A percentile compares a stretch with the other conserved stretches of the same genome.
These are phyloP conservation scores for Lachnellula hyalina DNA, from an alignment of 2,329 filamentous ascomycete species.

Conservation along the genomic window DNA sequence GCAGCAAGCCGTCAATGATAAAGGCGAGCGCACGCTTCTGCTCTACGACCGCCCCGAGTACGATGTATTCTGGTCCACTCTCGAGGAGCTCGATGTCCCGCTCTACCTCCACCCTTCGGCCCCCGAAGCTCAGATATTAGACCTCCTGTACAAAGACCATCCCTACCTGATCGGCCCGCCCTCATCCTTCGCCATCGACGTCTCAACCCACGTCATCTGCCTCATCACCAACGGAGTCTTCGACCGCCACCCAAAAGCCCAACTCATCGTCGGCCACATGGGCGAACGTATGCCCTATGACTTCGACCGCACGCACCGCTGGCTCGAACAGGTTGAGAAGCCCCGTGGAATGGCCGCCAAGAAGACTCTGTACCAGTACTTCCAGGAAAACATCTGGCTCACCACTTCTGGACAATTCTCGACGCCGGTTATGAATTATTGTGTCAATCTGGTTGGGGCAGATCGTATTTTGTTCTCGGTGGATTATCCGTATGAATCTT, in stretches of 20 bases:
- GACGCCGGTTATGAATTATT: slow-evolving; percentile 46
- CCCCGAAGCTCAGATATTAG: slow-evolving; percentile 50
- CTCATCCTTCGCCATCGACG: slow-evolving; percentile 52
- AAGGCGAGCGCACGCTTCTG: slow-evolving; percentile 47
- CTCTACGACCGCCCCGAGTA: slow-evolving; percentile 60
- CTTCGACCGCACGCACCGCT: slow-evolving; percentile 40
- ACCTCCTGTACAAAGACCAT: slow-evolving; percentile 53
- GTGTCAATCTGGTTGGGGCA: slow-evolving; percentile 42
- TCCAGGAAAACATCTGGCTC: slow-evolving; percentile 50
- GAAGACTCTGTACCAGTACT: slow-evolving; percentile 46
- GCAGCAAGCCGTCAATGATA: slow-evolving; percentile 52
- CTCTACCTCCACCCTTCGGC: slow-evolving; percentile 58
- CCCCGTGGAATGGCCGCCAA: slow-evolving; percentile 33
- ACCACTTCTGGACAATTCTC: slow-evolving; percentile 54
- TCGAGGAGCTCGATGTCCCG: slow-evolving; percentile 55
- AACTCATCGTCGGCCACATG: slow-evolving; percentile 44
- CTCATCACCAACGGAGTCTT: slow-evolving; percentile 48
- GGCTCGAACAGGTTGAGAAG: slow-evolving; percentile 51
- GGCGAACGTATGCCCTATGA: slow-evolving; percentile 47
- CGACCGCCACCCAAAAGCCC: slow-evolving; percentile 41
- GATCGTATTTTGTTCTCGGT: slow-evolving; percentile 49
- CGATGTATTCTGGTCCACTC: slow-evolving; percentile 56
- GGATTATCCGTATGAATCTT: slow-evolving; percentile 48
- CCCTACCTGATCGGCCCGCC: slow-evolving; percentile 57
- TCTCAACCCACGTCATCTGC: slow-evolving; percentile 51